phyloP scores from a whole-genome alignment of 2,329 filamentous ascomycete species.

The Pseudocercospora fuligena region DNA sequence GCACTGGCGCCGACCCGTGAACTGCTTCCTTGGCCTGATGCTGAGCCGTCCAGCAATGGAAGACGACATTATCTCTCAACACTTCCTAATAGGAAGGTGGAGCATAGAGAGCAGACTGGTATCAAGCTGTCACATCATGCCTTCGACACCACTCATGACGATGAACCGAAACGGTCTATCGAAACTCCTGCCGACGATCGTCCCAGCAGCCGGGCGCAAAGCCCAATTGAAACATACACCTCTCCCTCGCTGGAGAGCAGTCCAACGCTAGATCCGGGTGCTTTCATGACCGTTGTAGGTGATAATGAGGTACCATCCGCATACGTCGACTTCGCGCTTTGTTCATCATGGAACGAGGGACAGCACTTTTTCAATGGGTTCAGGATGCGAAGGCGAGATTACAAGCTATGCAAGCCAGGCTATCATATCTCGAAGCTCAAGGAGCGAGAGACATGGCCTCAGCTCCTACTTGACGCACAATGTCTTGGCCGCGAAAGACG shows the following conservation, averaged over 20 bases:
- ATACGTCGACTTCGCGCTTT: not conserved
- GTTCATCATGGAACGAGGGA: not conserved
- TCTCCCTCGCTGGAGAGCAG: not conserved
- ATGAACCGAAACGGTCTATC: not conserved
- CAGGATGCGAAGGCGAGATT: conserved; percentile 2
- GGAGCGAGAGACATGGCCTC: not conserved
- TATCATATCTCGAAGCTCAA: not conserved
- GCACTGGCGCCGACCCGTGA: not conserved
- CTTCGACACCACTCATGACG: not conserved
- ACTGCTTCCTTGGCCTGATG: not conserved
- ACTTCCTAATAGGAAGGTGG: not conserved
- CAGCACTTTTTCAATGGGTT: not conserved
- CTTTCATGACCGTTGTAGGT: not conserved
- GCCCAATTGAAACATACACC: not conserved
- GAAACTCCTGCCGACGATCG: not conserved
- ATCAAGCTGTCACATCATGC: not conserved
- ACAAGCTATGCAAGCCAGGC: not conserved
- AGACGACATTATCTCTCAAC: not conserved
- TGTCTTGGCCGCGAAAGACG: not conserved
- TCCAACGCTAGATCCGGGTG: not conserved
- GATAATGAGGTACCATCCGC: not conserved
- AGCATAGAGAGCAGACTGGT: not conserved
- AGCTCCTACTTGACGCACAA: not conserved
- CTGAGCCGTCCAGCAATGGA: not conserved
- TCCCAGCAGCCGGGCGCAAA: not conserved